Evolutionary conservation across 805 yeast species (phyloP), one percentile per base, ranked within the genome.

Genomic region (Kluyveromyces wickerhamii): DNA sequence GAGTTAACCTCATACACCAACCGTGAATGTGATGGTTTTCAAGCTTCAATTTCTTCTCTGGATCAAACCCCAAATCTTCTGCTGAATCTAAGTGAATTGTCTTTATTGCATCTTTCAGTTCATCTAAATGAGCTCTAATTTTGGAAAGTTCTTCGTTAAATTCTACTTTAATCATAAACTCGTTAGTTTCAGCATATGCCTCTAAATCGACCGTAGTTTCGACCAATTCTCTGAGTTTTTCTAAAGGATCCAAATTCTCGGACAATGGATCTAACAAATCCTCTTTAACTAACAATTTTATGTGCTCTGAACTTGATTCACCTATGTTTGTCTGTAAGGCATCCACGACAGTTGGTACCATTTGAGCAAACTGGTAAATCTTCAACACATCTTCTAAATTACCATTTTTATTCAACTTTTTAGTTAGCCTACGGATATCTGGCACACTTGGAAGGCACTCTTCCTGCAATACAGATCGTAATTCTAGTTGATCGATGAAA

Each of bases 1-100:
- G 73, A 1, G 98, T 92, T 15, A 92, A 72, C 47, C 97, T 69
- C 69, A 89, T 74, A 57, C 96, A 86, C 94, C 95, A 88, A 14
- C 96, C 96, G 57, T 85, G 94, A 18, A 72, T 74, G 42, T 72
- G 82, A 52, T 89, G 95, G 36, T 81, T 75, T 54, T 92, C 98
- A 32, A 92, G 62, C 56, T 92, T 92, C 44, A 92, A 68, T 57
- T 87, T 87, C 62, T 87, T 86, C 38, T 85, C 95, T 3, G 80
- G 67, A 40, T 88, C 97, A 59, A 87, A 74, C 10, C 73, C 72
- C 23, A 92, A 69, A 45, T 81, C 92, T 21, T 79, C 83, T 2
- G 81, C 85, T 3, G 77, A 77, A 5, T 69, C 68, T 27, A 63
- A 54, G 54, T 87, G 95, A 29, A 77, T 69, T 2, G 63, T 55